phyloP scores from a whole-genome alignment of 495 filamentous ascomycete species.

The Xylaria venustula region DNA sequence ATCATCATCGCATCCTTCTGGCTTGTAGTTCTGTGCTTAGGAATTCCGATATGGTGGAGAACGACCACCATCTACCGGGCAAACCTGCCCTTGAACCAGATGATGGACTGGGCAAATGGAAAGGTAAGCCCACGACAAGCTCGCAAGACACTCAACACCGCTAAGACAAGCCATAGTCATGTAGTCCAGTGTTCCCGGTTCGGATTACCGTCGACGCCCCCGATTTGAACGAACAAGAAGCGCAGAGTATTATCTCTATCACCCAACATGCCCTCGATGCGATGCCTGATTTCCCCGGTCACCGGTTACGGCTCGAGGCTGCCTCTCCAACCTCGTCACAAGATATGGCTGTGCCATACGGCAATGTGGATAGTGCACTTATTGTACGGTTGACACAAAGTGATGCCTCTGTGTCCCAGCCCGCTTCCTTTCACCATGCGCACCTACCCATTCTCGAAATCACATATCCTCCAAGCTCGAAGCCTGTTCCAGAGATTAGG shows the following conservation, averaged over 20 bases:
- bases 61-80: conserved; percentile 96
- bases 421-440: conserved; percentile 58
- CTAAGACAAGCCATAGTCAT: conserved; percentile 56
- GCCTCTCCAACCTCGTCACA: conserved; percentile 42
- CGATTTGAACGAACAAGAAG: conserved; percentile 64
- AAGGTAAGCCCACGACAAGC: conserved; percentile 56
- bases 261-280: conserved; percentile 91
- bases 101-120: conserved; percentile 92
- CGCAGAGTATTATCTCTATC: conserved; percentile 72
- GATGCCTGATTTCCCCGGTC: conserved; percentile 86
- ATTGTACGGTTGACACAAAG: conserved; percentile 67
- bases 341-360: conserved; percentile 18
- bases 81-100: conserved; percentile 75
- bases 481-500: conserved; percentile 65
- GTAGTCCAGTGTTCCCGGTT: conserved; percentile 83
- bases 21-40: conserved; percentile 79
- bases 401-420: conserved; percentile 41
- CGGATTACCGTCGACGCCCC: conserved; percentile 75
- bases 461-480: conserved; percentile 72
- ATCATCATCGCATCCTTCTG: conserved; percentile 87
- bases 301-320: conserved; percentile 72
- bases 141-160: not conserved
- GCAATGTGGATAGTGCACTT: conserved; percentile 47
- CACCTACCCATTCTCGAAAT: conserved; percentile 74
- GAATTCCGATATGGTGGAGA: conserved; percentile 92